Evolutionary conservation across 2,329 filamentous ascomycete species (phyloP).

Genomic region (Alternaria atra): DNA sequence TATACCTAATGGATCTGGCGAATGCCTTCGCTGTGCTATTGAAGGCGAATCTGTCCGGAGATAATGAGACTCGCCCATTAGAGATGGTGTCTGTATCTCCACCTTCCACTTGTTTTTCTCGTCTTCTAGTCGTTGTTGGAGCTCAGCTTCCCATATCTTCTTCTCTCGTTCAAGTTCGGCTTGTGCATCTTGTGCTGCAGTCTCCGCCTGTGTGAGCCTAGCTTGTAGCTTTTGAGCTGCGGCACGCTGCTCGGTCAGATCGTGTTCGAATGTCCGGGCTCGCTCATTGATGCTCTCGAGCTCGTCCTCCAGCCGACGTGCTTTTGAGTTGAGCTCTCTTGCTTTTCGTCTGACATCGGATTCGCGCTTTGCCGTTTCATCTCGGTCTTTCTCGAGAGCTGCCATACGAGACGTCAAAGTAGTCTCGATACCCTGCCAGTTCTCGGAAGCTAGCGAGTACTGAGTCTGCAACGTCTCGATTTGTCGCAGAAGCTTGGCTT

Average conservation of each 20-base stretch:
- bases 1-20: conserved; percentile 48
- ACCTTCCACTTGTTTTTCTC: conserved; percentile 69
- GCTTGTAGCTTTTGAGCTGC: conserved; percentile 70
- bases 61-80: conserved; percentile 32
- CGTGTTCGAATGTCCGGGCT: conserved; percentile 70
- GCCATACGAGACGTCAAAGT: conserved; percentile 80
- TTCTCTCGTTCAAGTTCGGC: conserved; percentile 67
- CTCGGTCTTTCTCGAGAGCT: conserved; percentile 86
- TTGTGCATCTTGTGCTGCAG: conserved; percentile 67
- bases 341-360: conserved; percentile 89
- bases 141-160: conserved; percentile 65
- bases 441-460: conserved; percentile 91
- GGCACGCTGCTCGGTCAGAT: conserved; percentile 67
- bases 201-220: conserved; percentile 70
- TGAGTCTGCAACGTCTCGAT: conserved; percentile 96
- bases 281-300: conserved; percentile 74
- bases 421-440: conserved; percentile 96
- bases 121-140: conserved; percentile 69
- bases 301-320: conserved; percentile 80
- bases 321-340: conserved; percentile 77
- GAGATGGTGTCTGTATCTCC: conserved; percentile 51
- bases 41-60: conserved; percentile 51
- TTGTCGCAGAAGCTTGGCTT: conserved; percentile 89
- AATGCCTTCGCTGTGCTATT: conserved; percentile 52
- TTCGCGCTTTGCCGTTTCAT: conserved; percentile 84